A percentile compares a stretch with the other conserved stretches of the same genome.
Evolutionary conservation across 768 basidiomycete species (phyloP).

Genomic region (Termitomyces sp.): DNA sequence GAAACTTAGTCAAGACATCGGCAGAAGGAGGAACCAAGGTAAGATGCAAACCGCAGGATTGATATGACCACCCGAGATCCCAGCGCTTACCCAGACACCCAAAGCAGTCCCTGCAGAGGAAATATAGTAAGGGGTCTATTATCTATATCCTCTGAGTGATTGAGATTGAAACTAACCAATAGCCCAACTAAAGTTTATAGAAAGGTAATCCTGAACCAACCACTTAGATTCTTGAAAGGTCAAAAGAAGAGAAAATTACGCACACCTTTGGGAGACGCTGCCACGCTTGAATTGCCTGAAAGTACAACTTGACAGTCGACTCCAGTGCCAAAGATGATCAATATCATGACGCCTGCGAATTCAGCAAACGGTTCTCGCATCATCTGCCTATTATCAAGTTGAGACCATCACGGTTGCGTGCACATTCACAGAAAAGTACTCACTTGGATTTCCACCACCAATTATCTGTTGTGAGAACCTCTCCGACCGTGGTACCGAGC

Average conservation of each 20-base stretch:
- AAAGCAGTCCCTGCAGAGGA: conserved; percentile 33
- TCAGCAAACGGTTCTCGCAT: conserved; percentile 43
- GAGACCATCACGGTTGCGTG: background rate
- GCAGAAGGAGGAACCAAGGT: background rate
- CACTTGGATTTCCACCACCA: conserved; percentile 29
- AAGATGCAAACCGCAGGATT: conserved; percentile 30
- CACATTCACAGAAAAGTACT: background rate
- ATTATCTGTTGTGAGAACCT: conserved; percentile 1
- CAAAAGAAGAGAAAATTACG: conserved; percentile 12
- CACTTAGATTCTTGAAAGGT: too few relatives aligned
- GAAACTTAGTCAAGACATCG: conserved; percentile 2
- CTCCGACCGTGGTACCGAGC: background rate
- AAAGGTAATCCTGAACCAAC: conserved; percentile 33
- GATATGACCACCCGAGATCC: conserved; percentile 48
- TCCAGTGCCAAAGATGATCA: conserved; percentile 50
- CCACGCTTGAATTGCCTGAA: conserved; percentile 34
- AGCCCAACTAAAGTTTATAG: conserved; percentile 42
- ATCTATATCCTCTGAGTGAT: too few relatives aligned
- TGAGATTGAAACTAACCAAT: conserved; percentile 23
- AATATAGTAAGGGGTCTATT: background rate
- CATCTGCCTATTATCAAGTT: conserved; percentile 19
- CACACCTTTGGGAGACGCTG: conserved; percentile 45
- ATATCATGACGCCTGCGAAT: conserved; percentile 50
- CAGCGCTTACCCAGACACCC: conserved; percentile 45
- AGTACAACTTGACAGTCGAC: conserved; percentile 47